A percentile compares a stretch with the other conserved stretches of the same genome.
phyloP scores from a whole-genome alignment of 23 red algal species.

The Chondrus crispus region DNA sequence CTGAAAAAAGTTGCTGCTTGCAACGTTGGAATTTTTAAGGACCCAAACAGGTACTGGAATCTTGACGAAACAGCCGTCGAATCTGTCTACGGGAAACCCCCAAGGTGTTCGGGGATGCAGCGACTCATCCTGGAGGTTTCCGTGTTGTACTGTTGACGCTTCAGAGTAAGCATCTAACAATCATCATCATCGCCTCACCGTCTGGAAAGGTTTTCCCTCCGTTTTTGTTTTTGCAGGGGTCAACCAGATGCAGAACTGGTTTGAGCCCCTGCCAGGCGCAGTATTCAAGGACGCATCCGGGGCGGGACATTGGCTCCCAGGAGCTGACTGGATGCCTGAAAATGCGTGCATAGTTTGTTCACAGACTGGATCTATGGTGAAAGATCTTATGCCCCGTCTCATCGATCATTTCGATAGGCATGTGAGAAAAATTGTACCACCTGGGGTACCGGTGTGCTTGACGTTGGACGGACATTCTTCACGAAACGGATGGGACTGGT shows the following conservation, averaged over 20 bases:
- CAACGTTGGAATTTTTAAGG: neutral
- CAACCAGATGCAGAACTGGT: neutral
- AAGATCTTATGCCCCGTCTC: neutral
- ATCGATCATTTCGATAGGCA: neutral
- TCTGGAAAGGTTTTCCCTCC: neutral
- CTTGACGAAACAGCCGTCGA: neutral
- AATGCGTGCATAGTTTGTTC: neutral
- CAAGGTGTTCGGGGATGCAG: no score
- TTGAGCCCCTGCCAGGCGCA: neutral
- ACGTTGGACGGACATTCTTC: neutral
- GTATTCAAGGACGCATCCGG: neutral
- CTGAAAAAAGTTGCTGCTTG: neutral
- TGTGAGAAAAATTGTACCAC: neutral
- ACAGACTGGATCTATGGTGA: neutral
- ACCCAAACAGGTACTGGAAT: neutral
- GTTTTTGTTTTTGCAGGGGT: conserved; percentile 10
- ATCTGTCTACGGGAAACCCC: no score
- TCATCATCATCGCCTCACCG: neutral
- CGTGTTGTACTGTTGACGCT: no score
- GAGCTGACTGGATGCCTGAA: neutral
- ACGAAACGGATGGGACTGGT: neutral
- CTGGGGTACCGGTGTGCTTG: neutral
- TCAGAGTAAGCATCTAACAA: neutral
- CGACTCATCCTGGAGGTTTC: no score
- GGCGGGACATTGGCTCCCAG: neutral